Base-by-base conservation (phyloP, 1,284 basidiomycete species). In the Kwoniella shivajii region DNA sequence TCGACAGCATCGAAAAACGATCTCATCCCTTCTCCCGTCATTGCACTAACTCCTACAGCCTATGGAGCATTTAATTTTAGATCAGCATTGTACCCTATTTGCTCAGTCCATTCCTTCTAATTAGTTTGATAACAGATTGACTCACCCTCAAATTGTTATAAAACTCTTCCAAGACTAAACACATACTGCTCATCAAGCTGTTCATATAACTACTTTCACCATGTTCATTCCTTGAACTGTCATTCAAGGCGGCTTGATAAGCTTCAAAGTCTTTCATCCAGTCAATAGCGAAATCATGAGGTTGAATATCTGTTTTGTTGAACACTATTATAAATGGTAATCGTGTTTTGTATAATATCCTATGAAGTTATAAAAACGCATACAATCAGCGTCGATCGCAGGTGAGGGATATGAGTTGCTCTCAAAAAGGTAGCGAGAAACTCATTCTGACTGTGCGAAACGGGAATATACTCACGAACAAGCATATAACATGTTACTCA, bases 401-500 rank as follows among this genome's bases (percentile, higher is more conserved):
- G 10, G n/a, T n/a, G n/a, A n/a, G n/a, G n/a, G n/a, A n/a, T n/a
- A n/a, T n/a, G n/a, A n/a, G n/a, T n/a, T n/a, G n/a, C n/a, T n/a
- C n/a, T n/a, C n/a, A n/a, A n/a, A n/a, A n/a, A n/a, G n/a, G n/a
- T n/a, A n/a, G n/a, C n/a, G n/a, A n/a, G n/a, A n/a, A n/a, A n/a
- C n/a, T n/a, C n/a, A n/a, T n/a, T n/a, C n/a, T n/a, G n/a, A n/a
- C n/a, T n/a, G n/a, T n/a, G n/a, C n/a, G n/a, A n/a, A n/a, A n/a
- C n/a, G n/a, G n/a, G n/a, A n/a, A n/a, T n/a, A n/a, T 16, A 78
- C 85, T 64, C 60, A 88, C 89, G 90, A 92, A 83, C 96, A 99
- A 0, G 96, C 96, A 72, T 99, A 99, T 48, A 99, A 83, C 96
- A 99, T 99, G 78, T 99, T 99, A 51, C 89, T 92, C 96, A 99